A percentile compares a stretch with the other conserved stretches of the same genome.
These are phyloP conservation scores for Rhodotorula sphaerocarpa DNA, from an alignment of 768 basidiomycete species.

Conservation along the genomic window DNA sequence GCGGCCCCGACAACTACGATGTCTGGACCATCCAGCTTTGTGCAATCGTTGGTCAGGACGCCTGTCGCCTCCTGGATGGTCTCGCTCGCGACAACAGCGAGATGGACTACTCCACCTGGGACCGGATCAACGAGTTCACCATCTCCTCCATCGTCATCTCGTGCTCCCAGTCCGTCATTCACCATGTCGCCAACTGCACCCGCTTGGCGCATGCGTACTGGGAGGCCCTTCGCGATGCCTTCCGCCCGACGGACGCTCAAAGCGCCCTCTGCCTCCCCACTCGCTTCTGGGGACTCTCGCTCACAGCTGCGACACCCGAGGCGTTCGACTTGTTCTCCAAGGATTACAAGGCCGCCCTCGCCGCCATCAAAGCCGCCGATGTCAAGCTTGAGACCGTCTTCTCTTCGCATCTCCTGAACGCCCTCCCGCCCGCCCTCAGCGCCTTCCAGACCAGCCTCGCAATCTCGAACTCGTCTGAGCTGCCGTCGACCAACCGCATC, in stretches of 20 bases:
- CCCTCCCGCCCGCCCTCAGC: not conserved
- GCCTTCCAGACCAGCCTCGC: no score
- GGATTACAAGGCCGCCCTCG: not conserved
- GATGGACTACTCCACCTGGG: not conserved
- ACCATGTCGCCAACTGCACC: not conserved
- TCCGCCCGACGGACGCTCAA: not conserved
- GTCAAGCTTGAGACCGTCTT: not conserved
- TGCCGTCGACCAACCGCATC: no score
- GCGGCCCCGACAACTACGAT: slow-evolving; percentile 2
- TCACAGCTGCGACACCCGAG: not conserved
- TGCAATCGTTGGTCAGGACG: not conserved
- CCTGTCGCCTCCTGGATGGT: not conserved
- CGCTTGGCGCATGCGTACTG: not conserved
- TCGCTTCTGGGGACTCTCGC: slow-evolving; percentile 1
- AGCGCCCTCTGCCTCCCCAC: slow-evolving; percentile 1
- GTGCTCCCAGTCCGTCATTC: not conserved
- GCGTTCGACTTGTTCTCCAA: not conserved
- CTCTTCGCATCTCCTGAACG: slow-evolving; percentile 1
- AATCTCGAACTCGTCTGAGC: no score
- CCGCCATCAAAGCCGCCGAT: not conserved
- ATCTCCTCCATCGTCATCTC: not conserved
- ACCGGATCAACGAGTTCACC: slow-evolving; percentile 1
- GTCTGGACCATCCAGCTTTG: slow-evolving; percentile 4
- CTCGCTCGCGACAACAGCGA: not conserved
- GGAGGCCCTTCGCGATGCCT: not conserved